These are phyloP conservation scores for Leishmania amazonensis DNA, from an alignment of 208 protist genomes.

Conservation along the genomic window DNA sequence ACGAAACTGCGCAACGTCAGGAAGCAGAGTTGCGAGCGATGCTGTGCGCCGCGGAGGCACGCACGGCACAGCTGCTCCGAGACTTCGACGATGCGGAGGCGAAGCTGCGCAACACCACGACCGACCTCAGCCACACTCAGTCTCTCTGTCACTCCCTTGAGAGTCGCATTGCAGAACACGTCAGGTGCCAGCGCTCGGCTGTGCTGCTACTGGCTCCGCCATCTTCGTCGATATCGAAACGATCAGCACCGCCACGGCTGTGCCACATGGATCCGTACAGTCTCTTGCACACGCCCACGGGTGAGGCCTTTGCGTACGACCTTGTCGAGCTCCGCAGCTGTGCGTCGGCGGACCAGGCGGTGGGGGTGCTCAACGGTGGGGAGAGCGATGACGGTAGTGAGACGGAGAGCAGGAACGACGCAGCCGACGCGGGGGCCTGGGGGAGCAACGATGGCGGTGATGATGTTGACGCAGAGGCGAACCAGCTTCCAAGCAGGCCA, in stretches of 20 bases:
- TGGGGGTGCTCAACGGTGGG: background rate
- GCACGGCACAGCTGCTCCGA: background rate
- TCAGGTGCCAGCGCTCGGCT: constrained; percentile 20
- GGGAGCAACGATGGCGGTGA: background rate
- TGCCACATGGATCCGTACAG: constrained; percentile 26
- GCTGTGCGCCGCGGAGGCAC: constrained; percentile 21
- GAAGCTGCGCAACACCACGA: constrained; percentile 9
- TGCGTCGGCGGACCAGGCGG: background rate
- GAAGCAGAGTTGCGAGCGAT: constrained; percentile 39
- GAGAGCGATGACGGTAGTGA: background rate
- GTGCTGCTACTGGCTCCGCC: constrained; percentile 11
- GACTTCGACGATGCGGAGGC: constrained; percentile 8
- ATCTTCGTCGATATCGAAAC: background rate
- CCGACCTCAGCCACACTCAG: constrained; percentile 18
- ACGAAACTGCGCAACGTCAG: constrained; percentile 21
- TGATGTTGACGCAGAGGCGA: constrained; percentile 9
- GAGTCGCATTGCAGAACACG: constrained; percentile 19
- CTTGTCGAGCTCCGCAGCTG: constrained; percentile 7
- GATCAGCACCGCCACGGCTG: background rate
- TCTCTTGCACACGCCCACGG: constrained; percentile 18
- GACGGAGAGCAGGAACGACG: background rate
- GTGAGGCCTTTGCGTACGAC: constrained; percentile 17
- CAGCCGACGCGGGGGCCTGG: background rate
- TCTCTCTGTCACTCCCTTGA: constrained; percentile 16
- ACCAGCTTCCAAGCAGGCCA: background rate